Conservation (phyloP, 768 basidiomycete species). For the Pleurotus platypus region DNA sequence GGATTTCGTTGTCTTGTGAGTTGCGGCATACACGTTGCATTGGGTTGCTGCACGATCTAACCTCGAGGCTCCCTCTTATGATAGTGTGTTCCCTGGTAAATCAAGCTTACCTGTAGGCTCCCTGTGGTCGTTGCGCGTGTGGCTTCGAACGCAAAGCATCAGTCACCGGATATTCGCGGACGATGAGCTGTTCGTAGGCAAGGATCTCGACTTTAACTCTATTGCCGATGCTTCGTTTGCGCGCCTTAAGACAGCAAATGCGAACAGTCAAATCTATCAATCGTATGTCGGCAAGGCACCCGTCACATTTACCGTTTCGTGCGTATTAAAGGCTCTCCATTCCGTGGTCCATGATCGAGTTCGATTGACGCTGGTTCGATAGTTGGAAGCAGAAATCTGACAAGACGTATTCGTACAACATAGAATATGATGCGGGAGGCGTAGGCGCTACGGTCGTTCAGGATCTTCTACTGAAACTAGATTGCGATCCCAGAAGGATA, state of each 20-base stretch:
- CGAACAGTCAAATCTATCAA: conserved; percentile 50
- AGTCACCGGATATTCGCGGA: conserved; percentile 65
- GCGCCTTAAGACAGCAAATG: conserved; percentile 35
- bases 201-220: conserved; percentile 59
- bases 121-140: conserved; percentile 57
- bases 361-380: not conserved
- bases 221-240: conserved; percentile 58
- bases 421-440: conserved; percentile 66
- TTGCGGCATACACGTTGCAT: conserved; percentile 9
- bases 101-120: conserved; percentile 48
- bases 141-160: conserved; percentile 50
- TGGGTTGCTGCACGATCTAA: not conserved
- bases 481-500: conserved; percentile 49
- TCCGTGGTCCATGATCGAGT: not conserved
- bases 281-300: conserved; percentile 52
- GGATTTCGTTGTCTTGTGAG: conserved; percentile 63
- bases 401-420: conserved; percentile 46
- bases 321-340: conserved; percentile 8
- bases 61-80: not conserved
- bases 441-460: conserved; percentile 53
- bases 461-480: conserved; percentile 46
- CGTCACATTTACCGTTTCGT: conserved; percentile 56
- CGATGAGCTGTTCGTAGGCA: conserved; percentile 64
- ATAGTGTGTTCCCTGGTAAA: conserved; percentile 60
- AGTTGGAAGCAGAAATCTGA: conserved; percentile 48